Evolutionary conservation across 2,329 filamentous ascomycete genomes (phyloP).

Genomic region (Cercospora zeae-maydis): DNA sequence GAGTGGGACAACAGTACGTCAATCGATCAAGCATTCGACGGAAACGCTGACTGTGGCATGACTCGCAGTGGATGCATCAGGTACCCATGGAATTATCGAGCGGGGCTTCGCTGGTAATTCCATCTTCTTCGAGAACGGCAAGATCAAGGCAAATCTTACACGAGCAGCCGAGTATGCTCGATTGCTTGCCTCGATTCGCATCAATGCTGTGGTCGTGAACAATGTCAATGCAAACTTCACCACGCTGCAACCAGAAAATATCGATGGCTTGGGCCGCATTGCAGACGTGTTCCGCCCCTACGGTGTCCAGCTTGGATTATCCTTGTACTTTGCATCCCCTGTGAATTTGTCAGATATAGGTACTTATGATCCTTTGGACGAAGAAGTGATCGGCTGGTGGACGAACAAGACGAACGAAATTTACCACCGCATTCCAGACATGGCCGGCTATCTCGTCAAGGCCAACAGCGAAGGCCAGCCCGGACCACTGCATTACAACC

Average conservation of each 20-base stretch:
- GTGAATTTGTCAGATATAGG: conserved; percentile 52
- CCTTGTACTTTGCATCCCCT: conserved; percentile 66
- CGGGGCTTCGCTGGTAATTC: conserved; percentile 65
- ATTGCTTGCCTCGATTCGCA: conserved; percentile 61
- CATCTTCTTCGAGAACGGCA: conserved; percentile 62
- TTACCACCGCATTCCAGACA: conserved; percentile 61
- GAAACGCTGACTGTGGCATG: background rate
- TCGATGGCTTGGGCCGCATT: conserved; percentile 59
- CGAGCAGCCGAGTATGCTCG: conserved; percentile 62
- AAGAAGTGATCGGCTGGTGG: conserved; percentile 61
- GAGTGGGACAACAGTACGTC: conserved; percentile 62
- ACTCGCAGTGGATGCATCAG: conserved; percentile 8
- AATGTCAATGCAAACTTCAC: conserved; percentile 67
- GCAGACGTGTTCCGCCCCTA: conserved; percentile 65
- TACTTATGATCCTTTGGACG: conserved; percentile 64
- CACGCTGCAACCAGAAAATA: conserved; percentile 54
- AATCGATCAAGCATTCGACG: conserved; percentile 47
- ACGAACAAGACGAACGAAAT: conserved; percentile 55
- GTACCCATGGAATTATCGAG: conserved; percentile 49
- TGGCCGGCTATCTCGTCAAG: conserved; percentile 68
- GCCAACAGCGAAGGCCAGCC: conserved; percentile 70
- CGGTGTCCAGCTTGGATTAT: conserved; percentile 62
- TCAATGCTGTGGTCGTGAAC: conserved; percentile 66
- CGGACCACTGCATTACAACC: conserved; percentile 65
- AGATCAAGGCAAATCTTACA: conserved; percentile 56